These are phyloP conservation scores for Botrytis squamosa DNA, from an alignment of 2,329 filamentous ascomycete genomes.

Conservation along the genomic window DNA sequence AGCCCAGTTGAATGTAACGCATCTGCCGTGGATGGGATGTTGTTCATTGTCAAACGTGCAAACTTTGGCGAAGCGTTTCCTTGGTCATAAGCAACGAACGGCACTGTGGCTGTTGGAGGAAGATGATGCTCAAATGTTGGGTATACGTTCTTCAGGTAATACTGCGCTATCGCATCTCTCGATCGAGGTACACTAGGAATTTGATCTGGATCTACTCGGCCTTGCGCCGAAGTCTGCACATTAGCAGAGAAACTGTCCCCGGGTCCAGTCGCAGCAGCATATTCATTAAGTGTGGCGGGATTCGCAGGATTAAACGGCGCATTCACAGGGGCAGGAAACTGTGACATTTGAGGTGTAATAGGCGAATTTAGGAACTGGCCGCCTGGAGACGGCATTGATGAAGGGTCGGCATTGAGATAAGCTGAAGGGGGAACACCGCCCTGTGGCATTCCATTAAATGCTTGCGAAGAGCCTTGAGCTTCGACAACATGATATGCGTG, in stretches of 20 bases:
- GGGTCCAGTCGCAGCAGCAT: conserved; percentile 46
- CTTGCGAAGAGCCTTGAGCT: conserved; percentile 65
- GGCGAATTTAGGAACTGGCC: conserved; percentile 49
- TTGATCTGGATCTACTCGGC: conserved; percentile 83
- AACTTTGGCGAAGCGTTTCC: conserved; percentile 96
- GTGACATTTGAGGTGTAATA: conserved; percentile 48
- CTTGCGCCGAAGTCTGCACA: conserved; percentile 63
- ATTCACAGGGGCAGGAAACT: conserved; percentile 61
- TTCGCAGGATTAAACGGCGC: conserved; percentile 50
- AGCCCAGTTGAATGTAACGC: conserved; percentile 76
- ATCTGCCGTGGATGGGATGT: conserved; percentile 81
- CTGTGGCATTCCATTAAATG: conserved; percentile 67
- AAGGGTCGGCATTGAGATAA: conserved; percentile 58
- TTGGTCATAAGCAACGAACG: conserved; percentile 93
- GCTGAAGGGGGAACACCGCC: conserved; percentile 53
- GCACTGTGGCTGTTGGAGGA: conserved; percentile 81
- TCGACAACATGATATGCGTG: conserved; percentile 90
- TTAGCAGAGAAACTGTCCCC: conserved; percentile 44
- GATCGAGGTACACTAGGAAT: conserved; percentile 87
- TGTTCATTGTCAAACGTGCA: conserved; percentile 87
- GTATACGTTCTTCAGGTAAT: conserved; percentile 85
- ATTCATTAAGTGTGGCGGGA: conserved; percentile 46
- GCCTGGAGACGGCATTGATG: conserved; percentile 43
- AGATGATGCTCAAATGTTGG: conserved; percentile 94
- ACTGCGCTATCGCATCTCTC: conserved; percentile 76